Conservation (phyloP, 2,329 filamentous ascomycete species). For the Stachybotrys chlorohalonatus region DNA sequence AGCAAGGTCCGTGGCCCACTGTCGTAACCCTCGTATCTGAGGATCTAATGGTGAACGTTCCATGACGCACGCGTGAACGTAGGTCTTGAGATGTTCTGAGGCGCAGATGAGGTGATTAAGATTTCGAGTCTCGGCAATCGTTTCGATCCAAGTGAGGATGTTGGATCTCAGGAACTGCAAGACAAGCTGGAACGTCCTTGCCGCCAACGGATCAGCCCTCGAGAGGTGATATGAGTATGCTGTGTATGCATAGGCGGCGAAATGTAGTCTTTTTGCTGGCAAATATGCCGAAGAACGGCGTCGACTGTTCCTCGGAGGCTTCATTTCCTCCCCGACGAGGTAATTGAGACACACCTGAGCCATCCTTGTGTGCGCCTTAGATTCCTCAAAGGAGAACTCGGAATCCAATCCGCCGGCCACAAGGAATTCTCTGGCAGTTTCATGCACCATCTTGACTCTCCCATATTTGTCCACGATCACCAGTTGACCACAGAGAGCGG, state of each 20-base stretch:
- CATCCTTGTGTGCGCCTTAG: constrained; percentile 19
- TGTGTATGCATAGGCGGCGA: constrained; percentile 17
- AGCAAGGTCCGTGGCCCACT: constrained; percentile 20
- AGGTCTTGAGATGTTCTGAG: constrained; percentile 10
- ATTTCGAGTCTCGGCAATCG: constrained; percentile 7
- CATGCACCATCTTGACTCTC: constrained; percentile 25
- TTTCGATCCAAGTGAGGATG: constrained; percentile 27
- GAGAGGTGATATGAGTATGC: constrained; percentile 25
- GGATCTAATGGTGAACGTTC: constrained; percentile 8
- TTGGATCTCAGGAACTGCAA: constrained; percentile 20
- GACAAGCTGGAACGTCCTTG: constrained; percentile 14
- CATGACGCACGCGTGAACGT: constrained; percentile 7
- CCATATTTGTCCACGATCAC: constrained; percentile 22
- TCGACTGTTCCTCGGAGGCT: constrained; percentile 13
- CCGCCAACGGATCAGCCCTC: constrained; percentile 10
- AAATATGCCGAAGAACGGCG: constrained; percentile 2
- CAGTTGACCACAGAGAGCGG: constrained; percentile 23
- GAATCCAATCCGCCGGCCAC: constrained; percentile 12
- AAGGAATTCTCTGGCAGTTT: constrained; percentile 25
- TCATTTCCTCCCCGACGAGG: constrained; percentile 23
- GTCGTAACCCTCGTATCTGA: constrained; percentile 9
- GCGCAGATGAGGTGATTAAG: constrained; percentile 7
- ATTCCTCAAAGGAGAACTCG: constrained; percentile 19
- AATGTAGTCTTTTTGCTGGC: constrained; percentile 7
- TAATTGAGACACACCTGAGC: constrained; percentile 23